phyloP scores from a whole-genome alignment of 23 red algal genomes.

The Gracilaria domingensis region DNA sequence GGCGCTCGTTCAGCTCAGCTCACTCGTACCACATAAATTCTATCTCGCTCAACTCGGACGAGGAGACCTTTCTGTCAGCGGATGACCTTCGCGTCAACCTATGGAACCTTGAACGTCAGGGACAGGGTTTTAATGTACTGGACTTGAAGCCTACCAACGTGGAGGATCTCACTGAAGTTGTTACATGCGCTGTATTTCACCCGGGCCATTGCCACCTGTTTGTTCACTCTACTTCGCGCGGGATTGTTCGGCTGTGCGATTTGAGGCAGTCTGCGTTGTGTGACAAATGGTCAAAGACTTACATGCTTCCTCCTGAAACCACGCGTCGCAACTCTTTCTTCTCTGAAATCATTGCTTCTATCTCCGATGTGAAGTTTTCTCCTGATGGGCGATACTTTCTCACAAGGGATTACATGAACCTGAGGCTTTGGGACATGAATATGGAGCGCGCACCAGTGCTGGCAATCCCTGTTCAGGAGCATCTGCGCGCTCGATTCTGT shows the following conservation, averaged over 20 bases:
- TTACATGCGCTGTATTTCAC: conserved; percentile 92
- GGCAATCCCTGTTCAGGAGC: conserved; percentile 87
- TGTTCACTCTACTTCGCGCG: conserved; percentile 79
- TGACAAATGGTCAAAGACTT: conserved; percentile 62
- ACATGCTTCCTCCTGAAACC: conserved; percentile 19
- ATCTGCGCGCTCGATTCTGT: conserved; percentile 78
- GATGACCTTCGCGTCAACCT: conserved; percentile 96
- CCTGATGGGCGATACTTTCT: conserved; percentile 90
- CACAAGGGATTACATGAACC: conserved; percentile 92
- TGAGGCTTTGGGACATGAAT: conserved; percentile 91
- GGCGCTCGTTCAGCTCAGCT: conserved; percentile 74
- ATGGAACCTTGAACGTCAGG: conserved; percentile 84
- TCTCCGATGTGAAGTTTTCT: conserved; percentile 87
- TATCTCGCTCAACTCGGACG: conserved; percentile 92
- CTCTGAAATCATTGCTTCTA: conserved; percentile 93
- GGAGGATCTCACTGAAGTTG: conserved; percentile 96
- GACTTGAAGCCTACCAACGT: conserved; percentile 96
- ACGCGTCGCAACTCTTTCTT: conserved; percentile 79
- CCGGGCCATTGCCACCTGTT: conserved; percentile 95
- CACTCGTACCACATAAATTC: conserved; percentile 99
- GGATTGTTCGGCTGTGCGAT: conserved; percentile 88
- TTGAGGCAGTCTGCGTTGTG: conserved; percentile 82
- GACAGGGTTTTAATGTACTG: conserved; percentile 87
- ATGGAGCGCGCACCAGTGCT: conserved; percentile 84
- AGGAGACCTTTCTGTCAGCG: conserved; percentile 94